These are phyloP conservation scores for Capronia epimyces DNA, from an alignment of 2,329 filamentous ascomycete species.

Conservation along the genomic window DNA sequence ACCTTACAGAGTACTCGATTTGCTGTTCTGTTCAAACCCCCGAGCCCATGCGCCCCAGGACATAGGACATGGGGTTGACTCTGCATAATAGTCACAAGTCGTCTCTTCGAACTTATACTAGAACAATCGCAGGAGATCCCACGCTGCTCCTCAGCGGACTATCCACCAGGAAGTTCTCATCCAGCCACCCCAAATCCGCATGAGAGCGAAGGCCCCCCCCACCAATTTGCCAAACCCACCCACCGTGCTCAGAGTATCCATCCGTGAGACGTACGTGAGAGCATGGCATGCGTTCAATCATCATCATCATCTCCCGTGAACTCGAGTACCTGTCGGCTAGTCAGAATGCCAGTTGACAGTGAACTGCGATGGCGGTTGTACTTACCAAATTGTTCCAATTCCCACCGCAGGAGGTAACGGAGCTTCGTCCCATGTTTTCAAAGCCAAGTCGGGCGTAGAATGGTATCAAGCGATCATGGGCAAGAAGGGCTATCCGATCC, in stretches of 20 bases:
- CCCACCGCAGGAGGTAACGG: slow-evolving; percentile 68
- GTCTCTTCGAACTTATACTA: no score
- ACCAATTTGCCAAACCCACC: no score
- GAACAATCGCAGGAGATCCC: no score
- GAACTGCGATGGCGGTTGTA: not conserved
- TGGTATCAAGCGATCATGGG: slow-evolving; percentile 64
- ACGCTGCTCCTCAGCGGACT: no score
- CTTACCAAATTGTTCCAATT: slow-evolving; percentile 76
- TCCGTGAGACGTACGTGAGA: not conserved
- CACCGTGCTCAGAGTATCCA: not conserved
- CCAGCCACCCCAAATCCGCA: no score
- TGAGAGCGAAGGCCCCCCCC: no score
- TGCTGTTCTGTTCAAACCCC: no score
- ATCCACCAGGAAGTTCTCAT: no score
- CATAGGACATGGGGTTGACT: no score
- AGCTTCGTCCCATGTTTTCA: slow-evolving; percentile 60
- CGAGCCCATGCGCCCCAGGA: no score
- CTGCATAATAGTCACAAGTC: no score
- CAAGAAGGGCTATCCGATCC: slow-evolving; percentile 69
- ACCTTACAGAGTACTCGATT: no score
- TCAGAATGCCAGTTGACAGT: not conserved
- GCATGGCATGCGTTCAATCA: not conserved
- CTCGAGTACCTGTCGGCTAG: slow-evolving; percentile 10
- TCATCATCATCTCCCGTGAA: slow-evolving; percentile 15
- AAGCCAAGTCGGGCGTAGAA: slow-evolving; percentile 79